Percentiles rank a stretch among this genome's conserved stretches.
phyloP scores from a whole-genome alignment of 2,329 filamentous ascomycete genomes.

The Colletotrichum lindemuthianum region DNA sequence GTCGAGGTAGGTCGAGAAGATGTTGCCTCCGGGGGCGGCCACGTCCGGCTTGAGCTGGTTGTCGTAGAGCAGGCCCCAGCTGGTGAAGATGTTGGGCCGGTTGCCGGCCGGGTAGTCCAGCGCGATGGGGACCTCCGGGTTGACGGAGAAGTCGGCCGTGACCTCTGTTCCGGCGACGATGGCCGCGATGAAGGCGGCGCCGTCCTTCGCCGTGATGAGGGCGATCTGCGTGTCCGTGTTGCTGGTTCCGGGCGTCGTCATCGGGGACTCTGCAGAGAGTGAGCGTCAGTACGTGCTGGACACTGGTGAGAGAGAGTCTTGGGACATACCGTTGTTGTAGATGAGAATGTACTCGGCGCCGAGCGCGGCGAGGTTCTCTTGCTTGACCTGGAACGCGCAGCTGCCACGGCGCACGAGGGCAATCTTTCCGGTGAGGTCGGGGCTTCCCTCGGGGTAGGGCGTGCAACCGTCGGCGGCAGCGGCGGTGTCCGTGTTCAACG shows the following conservation, averaged over 20 bases:
- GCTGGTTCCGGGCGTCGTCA: conserved; percentile 33
- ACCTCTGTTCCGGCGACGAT: conserved; percentile 41
- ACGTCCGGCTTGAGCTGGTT: conserved; percentile 55
- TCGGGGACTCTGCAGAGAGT: conserved; percentile 10
- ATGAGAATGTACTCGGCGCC: conserved; percentile 44
- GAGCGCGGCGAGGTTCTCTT: conserved; percentile 41
- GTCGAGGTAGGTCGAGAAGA: conserved; percentile 54
- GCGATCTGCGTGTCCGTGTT: conserved; percentile 37
- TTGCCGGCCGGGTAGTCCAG: conserved; percentile 43
- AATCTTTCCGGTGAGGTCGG: conserved; percentile 40
- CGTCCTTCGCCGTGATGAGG: conserved; percentile 39
- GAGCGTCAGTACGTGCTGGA: too few species aligned
- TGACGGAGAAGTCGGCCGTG: conserved; percentile 44
- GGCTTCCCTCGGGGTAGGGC: conserved; percentile 38
- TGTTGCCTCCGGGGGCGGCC: conserved; percentile 53
- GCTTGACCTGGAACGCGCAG: conserved; percentile 44
- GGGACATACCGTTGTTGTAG: conserved; percentile 41
- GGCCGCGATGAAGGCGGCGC: conserved; percentile 40
- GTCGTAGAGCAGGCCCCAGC: conserved; percentile 56
- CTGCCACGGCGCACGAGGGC: conserved; percentile 52
- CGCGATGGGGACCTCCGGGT: conserved; percentile 38
- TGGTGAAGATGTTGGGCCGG: conserved; percentile 50
- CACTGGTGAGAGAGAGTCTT: too few species aligned
- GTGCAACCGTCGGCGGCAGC: conserved; percentile 41
- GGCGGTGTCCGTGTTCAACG: conserved; percentile 41